These are phyloP conservation scores for Salix suchowensis DNA, from an alignment of 345 rosid genomes.

Conservation along the genomic window DNA sequence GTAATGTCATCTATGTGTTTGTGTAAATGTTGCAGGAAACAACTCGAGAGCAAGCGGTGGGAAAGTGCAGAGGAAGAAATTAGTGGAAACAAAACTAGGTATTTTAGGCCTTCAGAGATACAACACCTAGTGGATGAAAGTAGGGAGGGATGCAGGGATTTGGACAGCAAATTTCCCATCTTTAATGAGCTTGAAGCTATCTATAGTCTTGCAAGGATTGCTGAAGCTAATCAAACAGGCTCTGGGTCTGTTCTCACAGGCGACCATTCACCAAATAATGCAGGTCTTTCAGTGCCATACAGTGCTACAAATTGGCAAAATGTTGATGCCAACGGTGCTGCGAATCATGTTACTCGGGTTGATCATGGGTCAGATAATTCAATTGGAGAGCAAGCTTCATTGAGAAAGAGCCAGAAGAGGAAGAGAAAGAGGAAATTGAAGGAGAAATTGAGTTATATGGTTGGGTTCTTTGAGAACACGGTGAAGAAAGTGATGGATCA, in stretches of 20 bases:
- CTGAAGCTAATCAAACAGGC: slow-evolving; percentile 30
- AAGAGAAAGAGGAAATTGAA: slow-evolving; percentile 35
- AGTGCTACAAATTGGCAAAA: slow-evolving; percentile 8
- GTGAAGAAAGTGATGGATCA: slow-evolving; percentile 44
- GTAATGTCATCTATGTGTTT: slow-evolving; percentile 16
- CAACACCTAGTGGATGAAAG: slow-evolving; percentile 3
- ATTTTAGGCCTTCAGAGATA: not conserved
- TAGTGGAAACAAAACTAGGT: slow-evolving; percentile 4
- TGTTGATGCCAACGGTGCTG: slow-evolving; percentile 8
- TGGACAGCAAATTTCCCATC: slow-evolving; percentile 20
- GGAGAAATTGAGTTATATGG: slow-evolving; percentile 22
- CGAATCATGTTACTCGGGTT: slow-evolving; percentile 12
- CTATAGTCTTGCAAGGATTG: slow-evolving; percentile 21
- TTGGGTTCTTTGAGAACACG: slow-evolving; percentile 32
- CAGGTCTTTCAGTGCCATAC: slow-evolving; percentile 3
- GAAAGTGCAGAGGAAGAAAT: slow-evolving; percentile 10
- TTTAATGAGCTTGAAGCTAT: slow-evolving; percentile 46
- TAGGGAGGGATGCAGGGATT: slow-evolving; percentile 18
- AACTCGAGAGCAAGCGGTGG: slow-evolving; percentile 18
- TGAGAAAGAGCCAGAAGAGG: slow-evolving; percentile 29
- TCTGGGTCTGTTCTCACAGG: slow-evolving; percentile 38
- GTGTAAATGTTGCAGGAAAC: slow-evolving; percentile 29
- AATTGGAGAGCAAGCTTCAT: slow-evolving; percentile 19
- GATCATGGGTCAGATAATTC: slow-evolving; percentile 35
- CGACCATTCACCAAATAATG: slow-evolving; percentile 27